Base-by-base conservation (phyloP, 768 basidiomycete species). In the Fomitopsis serialis region DNA sequence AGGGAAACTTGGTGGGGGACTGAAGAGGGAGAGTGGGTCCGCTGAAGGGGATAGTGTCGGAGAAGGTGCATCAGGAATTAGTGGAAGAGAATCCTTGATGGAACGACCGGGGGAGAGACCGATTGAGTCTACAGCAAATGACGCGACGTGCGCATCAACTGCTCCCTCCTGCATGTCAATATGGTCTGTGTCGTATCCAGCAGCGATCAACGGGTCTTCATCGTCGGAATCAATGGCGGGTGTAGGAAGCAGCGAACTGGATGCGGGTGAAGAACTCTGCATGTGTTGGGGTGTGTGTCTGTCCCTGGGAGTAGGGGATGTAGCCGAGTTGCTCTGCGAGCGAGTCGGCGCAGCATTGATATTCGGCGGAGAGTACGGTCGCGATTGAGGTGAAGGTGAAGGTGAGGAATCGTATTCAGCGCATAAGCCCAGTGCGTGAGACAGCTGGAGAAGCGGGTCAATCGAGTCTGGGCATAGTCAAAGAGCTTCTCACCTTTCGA, bases 1-100 rank as follows among this genome's bases (percentile, higher is more conserved):
- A 2, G 21, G n/a, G n/a, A n/a, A n/a, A n/a, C n/a, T n/a, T n/a
- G n/a, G 32, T 11, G 35, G 23, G 19, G 60, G 60, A 15, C 56
- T 58, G 40, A 58, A 58, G 3, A 61, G 53, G 3, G 25, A 29
- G 23, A 55, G 49, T 1, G 56, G 56, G 42, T 60, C 56, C 3
- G 54, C 52, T 2, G 59, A 60, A 3, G 54, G 52, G 15, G 54
- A 24, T 13, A 1, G 55, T 53, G 40, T 36, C 1, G 52, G 44
- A n/a, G 54, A 22, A 4, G 15, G 2, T 29, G 17, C 22, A 40
- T 24, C 9, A 23, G 17, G n/a, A 21, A 9, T n/a, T 19, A 15
- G 17, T 36, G n/a, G 19, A 12, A n/a, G 4, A 36, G 5, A 10
- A 42, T 29, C 22, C 3, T 11, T 3, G 10, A 21, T 5, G 4